These are phyloP conservation scores for Rhinocladiella similis DNA, from an alignment of 2,329 filamentous ascomycete species.

Conservation along the genomic window DNA sequence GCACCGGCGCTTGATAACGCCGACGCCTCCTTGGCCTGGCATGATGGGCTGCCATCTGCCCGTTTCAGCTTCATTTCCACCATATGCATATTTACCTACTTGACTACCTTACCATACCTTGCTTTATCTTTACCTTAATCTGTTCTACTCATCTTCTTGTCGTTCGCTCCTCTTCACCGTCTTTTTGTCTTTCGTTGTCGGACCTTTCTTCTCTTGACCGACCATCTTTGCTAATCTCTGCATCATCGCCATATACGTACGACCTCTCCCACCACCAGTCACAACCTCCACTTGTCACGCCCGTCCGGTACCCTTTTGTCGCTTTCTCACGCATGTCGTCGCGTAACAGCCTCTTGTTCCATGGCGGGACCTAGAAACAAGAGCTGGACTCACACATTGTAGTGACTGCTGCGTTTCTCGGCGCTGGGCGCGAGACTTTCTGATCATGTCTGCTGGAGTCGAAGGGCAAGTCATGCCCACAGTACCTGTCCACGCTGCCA, in stretches of 20 bases:
- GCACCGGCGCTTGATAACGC: neutral
- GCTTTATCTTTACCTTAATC: neutral
- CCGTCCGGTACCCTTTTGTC: neutral
- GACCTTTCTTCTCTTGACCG: neutral
- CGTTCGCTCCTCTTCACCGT: constrained; percentile 3
- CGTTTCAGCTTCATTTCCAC: neutral
- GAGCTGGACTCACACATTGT: constrained; percentile 4
- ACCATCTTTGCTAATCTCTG: neutral
- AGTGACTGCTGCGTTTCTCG: constrained; percentile 4
- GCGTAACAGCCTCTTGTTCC: neutral
- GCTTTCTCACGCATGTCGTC: neutral
- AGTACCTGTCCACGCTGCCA: constrained; percentile 21
- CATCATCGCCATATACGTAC: neutral
- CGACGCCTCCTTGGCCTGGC: neutral
- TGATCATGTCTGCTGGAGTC: constrained; percentile 14
- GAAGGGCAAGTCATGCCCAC: constrained; percentile 22
- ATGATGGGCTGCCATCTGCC: neutral
- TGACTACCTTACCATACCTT: neutral
- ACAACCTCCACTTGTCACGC: constrained; percentile 5
- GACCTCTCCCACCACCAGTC: neutral
- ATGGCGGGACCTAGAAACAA: constrained; percentile 16
- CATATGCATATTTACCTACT: neutral
- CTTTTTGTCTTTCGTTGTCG: constrained; percentile 17
- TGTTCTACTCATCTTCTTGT: neutral
- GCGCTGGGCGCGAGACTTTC: neutral